Evolutionary conservation across 2,329 filamentous ascomycete genomes (phyloP), one percentile per base, ranked within the genome.

Genomic region (Hypoxylon sp.): DNA sequence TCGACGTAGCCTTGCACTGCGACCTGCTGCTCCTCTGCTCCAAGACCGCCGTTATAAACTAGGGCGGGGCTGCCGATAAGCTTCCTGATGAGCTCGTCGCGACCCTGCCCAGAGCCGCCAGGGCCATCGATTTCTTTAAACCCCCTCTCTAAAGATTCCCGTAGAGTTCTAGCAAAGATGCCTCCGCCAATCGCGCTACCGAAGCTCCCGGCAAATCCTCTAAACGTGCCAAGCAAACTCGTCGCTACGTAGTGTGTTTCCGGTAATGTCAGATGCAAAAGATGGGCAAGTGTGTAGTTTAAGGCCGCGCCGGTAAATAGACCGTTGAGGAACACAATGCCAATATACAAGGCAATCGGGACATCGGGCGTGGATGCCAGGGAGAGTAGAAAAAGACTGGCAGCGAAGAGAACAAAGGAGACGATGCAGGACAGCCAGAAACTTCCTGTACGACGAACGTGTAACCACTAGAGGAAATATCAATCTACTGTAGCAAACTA

Each of bases 231-330:
- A 3, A 95, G 80, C 45, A 97, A 82, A 11, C 92, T 91, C 0
- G 91, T 93, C 2, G 91, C 88, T 53, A 96, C 88, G 74, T 92
- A 93, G 73, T 94, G 91, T 0, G 89, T 88, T 5, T 87, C 84
- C 0, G 87, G 83, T 0, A 83, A 82, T 0, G 90, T 91, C 4
- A 95, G 83, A 76, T 96, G 91, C 3, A 97, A 84, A 4, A 94
- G 78, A 74, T 97, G 93, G 0, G 93, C 92, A 2, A 97, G 85
- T 0, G 91, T 92, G 79, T 97, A 97, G 78, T 95, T 96, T 63
- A 95, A 81, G 5, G 87, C 84, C 0, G 91, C 89, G 11, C 93
- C 93, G 0, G 90, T 91, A 68, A 86, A 86, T 46, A 94, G 82
- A 0, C 93, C 93, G 75, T 94, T 94, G 49, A 86, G 50, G 74